These are phyloP conservation scores for Scopulariopsis brevicaulis DNA, from an alignment of 2,329 filamentous ascomycete genomes.

Conservation along the genomic window DNA sequence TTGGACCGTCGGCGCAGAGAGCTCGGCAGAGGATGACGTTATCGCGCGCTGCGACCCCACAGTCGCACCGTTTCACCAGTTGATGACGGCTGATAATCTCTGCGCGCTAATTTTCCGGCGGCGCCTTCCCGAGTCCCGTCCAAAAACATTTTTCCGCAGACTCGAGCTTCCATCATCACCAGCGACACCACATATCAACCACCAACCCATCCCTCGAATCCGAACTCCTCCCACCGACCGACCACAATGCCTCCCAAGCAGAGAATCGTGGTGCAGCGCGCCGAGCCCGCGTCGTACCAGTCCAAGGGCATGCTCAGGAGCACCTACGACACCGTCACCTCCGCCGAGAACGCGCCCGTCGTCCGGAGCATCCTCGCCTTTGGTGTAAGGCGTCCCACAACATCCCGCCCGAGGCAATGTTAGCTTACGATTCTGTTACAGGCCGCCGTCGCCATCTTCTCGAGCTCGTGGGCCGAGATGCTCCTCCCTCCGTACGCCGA, in stretches of 20 bases:
- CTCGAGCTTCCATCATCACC: background rate
- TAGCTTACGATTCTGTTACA: slow-evolving; percentile 15
- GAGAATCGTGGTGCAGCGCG: slow-evolving; percentile 3
- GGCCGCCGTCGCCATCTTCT: slow-evolving; percentile 55
- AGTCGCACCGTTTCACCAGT: no score
- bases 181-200: background rate
- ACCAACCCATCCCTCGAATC: background rate
- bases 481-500: slow-evolving; percentile 1
- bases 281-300: background rate
- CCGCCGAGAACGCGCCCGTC: slow-evolving; percentile 56
- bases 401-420: background rate
- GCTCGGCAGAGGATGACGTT: no score
- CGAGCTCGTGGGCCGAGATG: slow-evolving; percentile 27
- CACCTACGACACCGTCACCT: slow-evolving; percentile 51
- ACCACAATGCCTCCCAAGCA: slow-evolving; percentile 3
- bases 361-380: slow-evolving; percentile 58
- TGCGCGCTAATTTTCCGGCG: background rate
- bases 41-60: no score
- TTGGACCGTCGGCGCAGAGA: no score
- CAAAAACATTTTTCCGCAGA: background rate
- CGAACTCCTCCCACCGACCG: background rate
- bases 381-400: slow-evolving; percentile 38
- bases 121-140: background rate
- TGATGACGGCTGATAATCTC: no score
- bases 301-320: slow-evolving; percentile 37